Base-by-base conservation (phyloP, 2,329 filamentous ascomycete species). In the Venturia aucupariae region DNA sequence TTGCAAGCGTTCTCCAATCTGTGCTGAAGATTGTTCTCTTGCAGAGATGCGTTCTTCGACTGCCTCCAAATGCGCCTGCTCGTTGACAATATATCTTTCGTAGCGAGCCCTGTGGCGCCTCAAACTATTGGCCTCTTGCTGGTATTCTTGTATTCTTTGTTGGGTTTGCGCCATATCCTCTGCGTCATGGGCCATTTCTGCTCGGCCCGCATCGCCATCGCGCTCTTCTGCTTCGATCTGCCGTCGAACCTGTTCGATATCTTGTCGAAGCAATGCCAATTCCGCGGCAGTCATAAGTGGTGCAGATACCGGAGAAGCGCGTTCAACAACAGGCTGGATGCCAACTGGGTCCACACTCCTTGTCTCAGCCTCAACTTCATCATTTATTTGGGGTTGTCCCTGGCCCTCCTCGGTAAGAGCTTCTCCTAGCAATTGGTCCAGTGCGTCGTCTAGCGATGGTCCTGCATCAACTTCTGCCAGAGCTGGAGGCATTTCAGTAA, bases 391-490 rank as follows among this genome's bases (percentile, higher is more conserved):
- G 4, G 27, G 17, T 46, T 46, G 59, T 35, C 30, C 38, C 59
- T 61, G 39, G 59, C 27, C 59, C 15, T 62, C 63, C n/a, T 62
- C 65, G 19, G 30, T 42, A 17, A 65, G 44, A 22, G 66, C 66
- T 61, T 71, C 72, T 38, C 70, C 68, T 7, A 76, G 67, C 1
- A 76, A 67, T 24, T 64, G 65, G 60, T 76, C 73, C 38, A 76
- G 64, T n/a, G 71, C 71, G 13, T 75, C 72, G 48, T 76, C 74
- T 10, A 68, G 38, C 8, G 67, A 64, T 32, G 59, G 59, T 41
- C 42, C 59, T 42, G 24, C 8, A 35, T 61, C 59, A 35, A 30
- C 24, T 24, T 41, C 42, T 38, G 30, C 38, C n/a, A 30, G 38
- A n/a, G 35, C 59, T 35, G 30, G 38, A 17, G 59, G 42, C 24